These are phyloP conservation scores for Salvia rosmarinus DNA, from an alignment of 257 asterid genomes.

Conservation along the genomic window DNA sequence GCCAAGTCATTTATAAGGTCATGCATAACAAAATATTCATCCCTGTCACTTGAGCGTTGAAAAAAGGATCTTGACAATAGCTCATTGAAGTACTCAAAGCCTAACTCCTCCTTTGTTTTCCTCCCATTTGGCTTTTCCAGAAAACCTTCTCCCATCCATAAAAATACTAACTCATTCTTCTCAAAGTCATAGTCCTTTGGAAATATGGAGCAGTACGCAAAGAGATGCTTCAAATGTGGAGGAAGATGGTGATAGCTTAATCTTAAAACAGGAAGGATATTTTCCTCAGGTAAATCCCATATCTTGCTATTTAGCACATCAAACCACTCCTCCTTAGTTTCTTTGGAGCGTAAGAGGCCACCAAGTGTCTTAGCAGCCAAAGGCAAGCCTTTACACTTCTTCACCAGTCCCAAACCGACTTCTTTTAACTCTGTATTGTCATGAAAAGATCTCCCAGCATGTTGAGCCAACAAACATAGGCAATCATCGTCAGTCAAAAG, in stretches of 20 bases:
- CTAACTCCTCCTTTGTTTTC: conserved; percentile 49
- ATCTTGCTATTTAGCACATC: conserved; percentile 55
- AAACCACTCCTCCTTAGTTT: conserved; percentile 52
- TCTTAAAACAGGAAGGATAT: conserved; percentile 55
- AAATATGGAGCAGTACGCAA: conserved; percentile 67
- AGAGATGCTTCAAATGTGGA: conserved; percentile 59
- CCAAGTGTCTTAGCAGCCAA: conserved; percentile 73
- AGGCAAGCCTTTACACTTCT: conserved; percentile 72
- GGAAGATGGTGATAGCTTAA: conserved; percentile 68
- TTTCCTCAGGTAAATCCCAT: conserved; percentile 55
- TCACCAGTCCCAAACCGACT: conserved; percentile 52
- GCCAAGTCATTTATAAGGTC: conserved; percentile 70
- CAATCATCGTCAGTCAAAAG: conserved; percentile 54
- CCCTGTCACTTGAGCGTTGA: conserved; percentile 46
- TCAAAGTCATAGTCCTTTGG: conserved; percentile 70
- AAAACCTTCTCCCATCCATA: conserved; percentile 76
- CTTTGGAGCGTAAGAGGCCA: conserved; percentile 55
- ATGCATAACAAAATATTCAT: conserved; percentile 53
- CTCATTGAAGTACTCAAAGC: conserved; percentile 57
- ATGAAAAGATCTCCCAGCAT: conserved; percentile 44
- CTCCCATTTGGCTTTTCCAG: conserved; percentile 39
- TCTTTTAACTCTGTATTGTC: conserved; percentile 37
- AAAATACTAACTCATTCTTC: conserved; percentile 49
- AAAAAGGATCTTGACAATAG: conserved; percentile 58
- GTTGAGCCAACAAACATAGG: conserved; percentile 48